phyloP scores from a whole-genome alignment of 371 early-diverging fungal species.

The Mortierella sp. region DNA sequence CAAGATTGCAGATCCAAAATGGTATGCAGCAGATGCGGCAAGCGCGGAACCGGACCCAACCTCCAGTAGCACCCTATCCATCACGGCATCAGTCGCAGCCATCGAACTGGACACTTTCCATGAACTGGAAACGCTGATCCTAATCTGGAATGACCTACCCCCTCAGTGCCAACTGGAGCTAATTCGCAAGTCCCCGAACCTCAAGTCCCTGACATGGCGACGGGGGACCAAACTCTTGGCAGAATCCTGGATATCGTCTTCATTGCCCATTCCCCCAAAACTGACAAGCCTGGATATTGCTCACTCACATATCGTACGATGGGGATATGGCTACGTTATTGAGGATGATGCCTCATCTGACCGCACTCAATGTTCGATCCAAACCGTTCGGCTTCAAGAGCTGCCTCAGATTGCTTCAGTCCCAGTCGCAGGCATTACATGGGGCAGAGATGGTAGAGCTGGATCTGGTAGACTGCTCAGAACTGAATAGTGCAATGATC shows the following conservation, averaged over 20 bases:
- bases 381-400: slow-evolving; percentile 8
- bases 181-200: slow-evolving; percentile 18
- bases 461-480: slow-evolving; percentile 10
- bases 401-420: not conserved
- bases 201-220: slow-evolving; percentile 14
- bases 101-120: not conserved
- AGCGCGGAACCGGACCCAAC: not conserved
- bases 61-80: not conserved
- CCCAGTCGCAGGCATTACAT: not conserved
- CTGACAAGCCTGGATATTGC: slow-evolving; percentile 18
- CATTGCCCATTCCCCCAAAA: slow-evolving; percentile 1
- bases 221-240: slow-evolving; percentile 9
- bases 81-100: not conserved
- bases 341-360: slow-evolving; percentile 8
- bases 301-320: slow-evolving; percentile 15
- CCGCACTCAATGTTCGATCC: slow-evolving; percentile 11
- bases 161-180: slow-evolving; percentile 14
- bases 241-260: slow-evolving; percentile 14
- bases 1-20: slow-evolving; percentile 9
- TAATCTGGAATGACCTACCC: slow-evolving; percentile 35
- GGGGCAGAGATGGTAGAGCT: slow-evolving; percentile 7
- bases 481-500: slow-evolving; percentile 6
- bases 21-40: slow-evolving; percentile 3
- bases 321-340: slow-evolving; percentile 14
- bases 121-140: slow-evolving; percentile 11